Base-by-base conservation (phyloP, 768 basidiomycete species). In the Mycena pura region DNA sequence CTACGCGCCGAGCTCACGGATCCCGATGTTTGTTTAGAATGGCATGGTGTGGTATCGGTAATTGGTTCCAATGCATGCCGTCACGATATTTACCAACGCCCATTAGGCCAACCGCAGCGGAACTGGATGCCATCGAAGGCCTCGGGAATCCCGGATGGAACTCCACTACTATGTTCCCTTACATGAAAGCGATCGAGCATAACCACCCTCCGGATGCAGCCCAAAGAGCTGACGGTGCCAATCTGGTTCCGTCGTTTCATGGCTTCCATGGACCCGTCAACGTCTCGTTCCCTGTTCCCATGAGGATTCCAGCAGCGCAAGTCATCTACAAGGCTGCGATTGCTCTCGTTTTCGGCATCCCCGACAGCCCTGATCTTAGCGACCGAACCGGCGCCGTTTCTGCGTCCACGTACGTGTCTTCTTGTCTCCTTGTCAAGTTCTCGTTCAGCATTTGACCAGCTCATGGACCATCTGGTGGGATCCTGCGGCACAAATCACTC, bases 381-480 rank as follows among this genome's bases (percentile, higher is more conserved):
- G 46, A n/a, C 38, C 57, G 62, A 24, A 48, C 5, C 3, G 57
- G 57, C 29, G 43, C 27, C 10, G 39, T 60, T 15, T 60, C 57
- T 19, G 62, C 62, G 21, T 59, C 57, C 25, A 60, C 57, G 51
- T 64, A 36, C 10, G 54, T 29, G n/a, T 34, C 32, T 22, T 34
- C 32, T 22, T n/a, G 21, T n/a, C 34, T 19, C n/a, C 39, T 39
- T 21, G 13, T 24, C 15, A 0, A 19, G 5, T 34, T 22, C 22
- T 25, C 22, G 21, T 45, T 54, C 7, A 49, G 9, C 17, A 10
- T 56, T 43, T n/a, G 13, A 21, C 31, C n/a, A 62, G 61, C 17
- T 62, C 62, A 1, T 64, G 62, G 62, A 59, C 62, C 14, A 59
- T 64, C 38, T 64, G 62, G 62, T 64, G 57, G 57, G 52, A 64